Conservation (phyloP, 768 basidiomycete genomes). For the Aureoboletus auriporus region DNA sequence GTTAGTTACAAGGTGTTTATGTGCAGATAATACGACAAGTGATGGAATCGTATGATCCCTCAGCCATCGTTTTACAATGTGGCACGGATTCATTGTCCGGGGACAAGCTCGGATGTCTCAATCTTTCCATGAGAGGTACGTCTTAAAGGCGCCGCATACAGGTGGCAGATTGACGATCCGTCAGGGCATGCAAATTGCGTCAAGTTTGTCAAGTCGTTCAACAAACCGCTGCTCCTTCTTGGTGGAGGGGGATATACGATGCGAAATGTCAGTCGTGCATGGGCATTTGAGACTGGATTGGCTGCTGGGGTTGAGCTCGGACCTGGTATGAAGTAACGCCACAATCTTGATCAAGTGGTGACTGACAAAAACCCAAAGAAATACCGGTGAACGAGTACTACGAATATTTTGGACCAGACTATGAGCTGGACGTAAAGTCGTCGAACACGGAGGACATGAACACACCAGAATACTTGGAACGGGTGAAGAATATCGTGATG, state of each 20-base stretch:
- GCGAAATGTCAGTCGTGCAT: conserved; percentile 93
- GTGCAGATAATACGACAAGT: conserved; percentile 87
- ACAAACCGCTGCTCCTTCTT: conserved; percentile 87
- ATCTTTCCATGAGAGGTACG: conserved; percentile 90
- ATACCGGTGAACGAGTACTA: conserved; percentile 99
- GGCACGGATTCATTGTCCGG: conserved; percentile 96
- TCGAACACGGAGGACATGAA: conserved; percentile 97
- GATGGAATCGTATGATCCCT: conserved; percentile 92
- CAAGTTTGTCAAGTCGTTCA: conserved; percentile 94
- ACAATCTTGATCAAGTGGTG: not conserved
- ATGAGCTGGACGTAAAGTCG: conserved; percentile 89
- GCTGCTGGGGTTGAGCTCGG: conserved; percentile 96
- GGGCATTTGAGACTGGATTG: conserved; percentile 97
- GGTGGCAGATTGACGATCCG: conserved; percentile 1
- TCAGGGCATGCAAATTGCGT: conserved; percentile 96
- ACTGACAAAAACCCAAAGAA: conserved; percentile 45
- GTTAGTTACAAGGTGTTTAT: not conserved
- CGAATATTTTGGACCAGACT: conserved; percentile 98
- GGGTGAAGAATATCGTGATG: conserved; percentile 87
- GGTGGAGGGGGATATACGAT: conserved; percentile 99
- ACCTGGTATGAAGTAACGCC: conserved; percentile 46
- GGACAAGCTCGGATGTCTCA: conserved; percentile 93
- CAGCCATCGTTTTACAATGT: conserved; percentile 94
- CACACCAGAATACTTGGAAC: conserved; percentile 86
- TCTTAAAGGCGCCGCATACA: not conserved